These are phyloP conservation scores for Anastatica hierochuntica DNA, from an alignment of 345 rosid species.

Conservation along the genomic window DNA sequence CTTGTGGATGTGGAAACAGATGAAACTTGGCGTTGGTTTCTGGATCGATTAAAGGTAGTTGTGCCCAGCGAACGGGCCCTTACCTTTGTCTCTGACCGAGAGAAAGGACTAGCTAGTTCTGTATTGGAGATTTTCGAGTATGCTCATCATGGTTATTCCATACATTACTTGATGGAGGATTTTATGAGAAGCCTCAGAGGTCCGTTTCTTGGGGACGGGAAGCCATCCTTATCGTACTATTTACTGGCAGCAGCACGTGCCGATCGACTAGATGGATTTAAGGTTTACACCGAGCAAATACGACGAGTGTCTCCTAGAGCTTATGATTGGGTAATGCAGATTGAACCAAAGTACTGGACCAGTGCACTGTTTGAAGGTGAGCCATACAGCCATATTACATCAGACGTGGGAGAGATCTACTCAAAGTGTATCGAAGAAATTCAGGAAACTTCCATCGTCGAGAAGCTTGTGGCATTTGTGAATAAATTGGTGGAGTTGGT, in stretches of 20 bases:
- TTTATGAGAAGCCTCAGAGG: conserved; percentile 59
- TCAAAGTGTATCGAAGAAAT: conserved; percentile 65
- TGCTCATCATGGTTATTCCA: conserved; percentile 59
- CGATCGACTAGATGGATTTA: conserved; percentile 48
- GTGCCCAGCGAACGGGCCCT: conserved; percentile 40
- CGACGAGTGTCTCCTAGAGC: conserved; percentile 55
- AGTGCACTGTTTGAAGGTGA: conserved; percentile 65
- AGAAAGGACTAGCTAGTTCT: conserved; percentile 46
- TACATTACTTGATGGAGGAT: conserved; percentile 65
- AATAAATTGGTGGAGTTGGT: conserved; percentile 49
- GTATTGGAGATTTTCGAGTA: conserved; percentile 62
- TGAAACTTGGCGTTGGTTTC: conserved; percentile 79
- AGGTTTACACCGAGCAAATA: conserved; percentile 45
- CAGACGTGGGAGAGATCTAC: conserved; percentile 48
- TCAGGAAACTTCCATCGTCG: conserved; percentile 55
- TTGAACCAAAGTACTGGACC: conserved; percentile 62
- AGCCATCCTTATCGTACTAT: conserved; percentile 47
- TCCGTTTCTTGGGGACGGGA: conserved; percentile 83
- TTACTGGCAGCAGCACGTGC: conserved; percentile 74
- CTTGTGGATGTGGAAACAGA: conserved; percentile 66
- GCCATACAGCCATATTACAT: conserved; percentile 47
- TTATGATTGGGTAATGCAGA: conserved; percentile 76
- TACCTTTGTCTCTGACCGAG: conserved; percentile 73
- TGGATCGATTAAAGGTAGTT: conserved; percentile 56
- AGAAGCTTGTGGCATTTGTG: conserved; percentile 46